phyloP scores from a whole-genome alignment of 371 early-diverging fungal genomes.

The Syncephalastrum racemosum region DNA sequence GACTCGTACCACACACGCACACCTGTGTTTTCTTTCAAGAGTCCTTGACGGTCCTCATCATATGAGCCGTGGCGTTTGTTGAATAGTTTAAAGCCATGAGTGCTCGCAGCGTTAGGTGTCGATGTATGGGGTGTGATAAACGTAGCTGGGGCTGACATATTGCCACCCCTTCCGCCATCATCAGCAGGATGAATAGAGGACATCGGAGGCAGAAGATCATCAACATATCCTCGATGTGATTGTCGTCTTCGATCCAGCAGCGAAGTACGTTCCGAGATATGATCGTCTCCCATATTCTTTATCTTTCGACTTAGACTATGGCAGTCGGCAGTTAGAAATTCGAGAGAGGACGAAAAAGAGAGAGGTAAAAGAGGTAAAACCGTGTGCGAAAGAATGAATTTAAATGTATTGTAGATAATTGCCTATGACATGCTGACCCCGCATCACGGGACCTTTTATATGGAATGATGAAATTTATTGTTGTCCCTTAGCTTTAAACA shows the following conservation, averaged over 20 bases:
- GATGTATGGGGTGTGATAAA: constrained; percentile 17
- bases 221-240: constrained; percentile 14
- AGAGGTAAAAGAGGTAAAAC: no score
- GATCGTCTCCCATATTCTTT: no score
- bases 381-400: not conserved
- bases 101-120: constrained; percentile 2
- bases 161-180: constrained; percentile 7
- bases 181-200: constrained; percentile 8
- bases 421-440: no score
- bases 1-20: constrained; percentile 65
- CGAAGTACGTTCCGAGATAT: constrained; percentile 21
- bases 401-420: not conserved
- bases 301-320: not conserved
- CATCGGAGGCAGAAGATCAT: constrained; percentile 14
- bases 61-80: constrained; percentile 43
- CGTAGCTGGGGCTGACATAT: constrained; percentile 19
- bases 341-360: not conserved
- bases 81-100: constrained; percentile 30
- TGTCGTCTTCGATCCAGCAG: constrained; percentile 31
- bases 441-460: no score
- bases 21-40: constrained; percentile 64
- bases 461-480: no score
- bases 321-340: not conserved
- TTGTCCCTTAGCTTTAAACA: no score
- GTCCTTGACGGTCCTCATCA: constrained; percentile 55